Evolutionary conservation across 2,329 filamentous ascomycete genomes (phyloP), one percentile per base, ranked within the genome.

Genomic region (Talaromyces verruculosus): DNA sequence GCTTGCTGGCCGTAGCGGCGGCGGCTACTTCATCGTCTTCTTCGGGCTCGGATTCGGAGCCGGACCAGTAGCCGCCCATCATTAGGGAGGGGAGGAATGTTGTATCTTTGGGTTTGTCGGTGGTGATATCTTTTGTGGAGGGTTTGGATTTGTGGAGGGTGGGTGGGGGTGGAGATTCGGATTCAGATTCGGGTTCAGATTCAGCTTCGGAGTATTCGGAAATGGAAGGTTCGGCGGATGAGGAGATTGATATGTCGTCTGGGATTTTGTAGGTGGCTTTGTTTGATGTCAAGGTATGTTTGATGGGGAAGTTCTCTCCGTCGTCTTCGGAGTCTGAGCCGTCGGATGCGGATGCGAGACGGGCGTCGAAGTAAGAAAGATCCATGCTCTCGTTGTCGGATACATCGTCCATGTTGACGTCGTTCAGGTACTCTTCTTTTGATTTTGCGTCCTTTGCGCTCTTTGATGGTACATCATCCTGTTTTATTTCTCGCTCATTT

Each of bases 1-100:
- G 71, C 7, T 70, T 71, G 10, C 53, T 25, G 19, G 65, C 71
- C 5, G 72, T 80, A 30, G 84, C 77, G 33, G 83, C 81, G 7
- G 71, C 80, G 25, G 84, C 77, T 37, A 83, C 80, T 2, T 85
- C 84, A 4, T 82, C 76, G 37, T 64, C 51, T 35, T 47, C 51
- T 7, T 57, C 62, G 15, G 37, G 37, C 62, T 82, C 84, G 0
- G 83, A 83, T 67, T 87, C 87, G 5, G 85, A 86, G 49, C 86
- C 87, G n/a, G 86, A 88, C 74, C 84, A 83, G 75, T 89, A 89
- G 45, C 85, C 85, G 17, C 83, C 85, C 75, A 87, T 83, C 75
- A 87, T 83, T 11, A 89, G 81, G 1, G 86, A 86, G 0, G 87
- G 87, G 17, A 89, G 76, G 75, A 89, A 89, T 2, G 83, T 83